Conservation (phyloP, 306 rosid genomes). For the Betula pendula region DNA sequence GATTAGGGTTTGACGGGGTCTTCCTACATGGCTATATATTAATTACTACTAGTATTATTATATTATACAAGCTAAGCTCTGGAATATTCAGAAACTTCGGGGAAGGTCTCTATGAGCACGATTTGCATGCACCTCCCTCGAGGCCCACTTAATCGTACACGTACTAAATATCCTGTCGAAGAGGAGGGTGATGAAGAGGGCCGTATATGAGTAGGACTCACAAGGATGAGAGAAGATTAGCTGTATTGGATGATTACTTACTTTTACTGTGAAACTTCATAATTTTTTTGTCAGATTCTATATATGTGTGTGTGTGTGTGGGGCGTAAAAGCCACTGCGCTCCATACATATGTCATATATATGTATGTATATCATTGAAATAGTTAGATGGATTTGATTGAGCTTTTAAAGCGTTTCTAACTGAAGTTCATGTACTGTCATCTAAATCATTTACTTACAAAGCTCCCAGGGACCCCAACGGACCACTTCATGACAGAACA, state of each 20-base stretch:
- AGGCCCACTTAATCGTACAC: constrained; percentile 38
- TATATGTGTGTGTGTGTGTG: not conserved
- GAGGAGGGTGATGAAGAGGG: constrained; percentile 25
- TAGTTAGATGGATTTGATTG: constrained; percentile 36
- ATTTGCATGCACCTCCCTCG: not conserved
- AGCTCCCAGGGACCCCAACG: constrained; percentile 43
- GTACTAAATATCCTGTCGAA: not conserved
- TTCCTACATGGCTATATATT: no score
- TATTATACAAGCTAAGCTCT: no score
- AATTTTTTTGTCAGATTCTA: constrained; percentile 49
- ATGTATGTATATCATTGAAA: constrained; percentile 34
- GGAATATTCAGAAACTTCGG: constrained; percentile 28
- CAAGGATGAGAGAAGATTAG: constrained; percentile 39
- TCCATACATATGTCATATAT: constrained; percentile 31
- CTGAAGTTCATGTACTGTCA: constrained; percentile 51
- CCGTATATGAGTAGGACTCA: no score
- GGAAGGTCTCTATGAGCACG: constrained; percentile 38
- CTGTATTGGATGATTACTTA: constrained; percentile 57
- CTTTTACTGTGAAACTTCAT: constrained; percentile 57
- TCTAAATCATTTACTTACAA: constrained; percentile 44
- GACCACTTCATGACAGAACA: constrained; percentile 30
- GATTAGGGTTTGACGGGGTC: no score
- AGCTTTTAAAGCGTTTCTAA: constrained; percentile 35
- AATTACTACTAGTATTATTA: no score
- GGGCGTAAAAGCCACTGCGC: constrained; percentile 20